These are phyloP conservation scores for Asparagopsis taxiformis DNA, from an alignment of 31 red algal species.

Conservation along the genomic window DNA sequence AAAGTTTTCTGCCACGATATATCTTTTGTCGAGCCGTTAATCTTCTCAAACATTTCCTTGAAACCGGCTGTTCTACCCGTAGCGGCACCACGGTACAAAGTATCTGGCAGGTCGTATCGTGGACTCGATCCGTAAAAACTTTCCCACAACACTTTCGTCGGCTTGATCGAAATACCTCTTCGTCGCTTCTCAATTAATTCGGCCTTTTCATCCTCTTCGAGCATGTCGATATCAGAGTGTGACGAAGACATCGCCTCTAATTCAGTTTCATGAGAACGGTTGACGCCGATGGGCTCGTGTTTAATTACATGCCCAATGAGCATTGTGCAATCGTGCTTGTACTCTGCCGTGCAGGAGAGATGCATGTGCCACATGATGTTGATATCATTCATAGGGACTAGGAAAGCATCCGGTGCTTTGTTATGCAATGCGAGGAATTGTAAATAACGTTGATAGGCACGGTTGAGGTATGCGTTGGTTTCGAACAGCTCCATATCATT, in stretches of 20 bases:
- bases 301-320: conserved; percentile 33
- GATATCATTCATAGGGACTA: conserved; percentile 74
- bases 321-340: conserved; percentile 38
- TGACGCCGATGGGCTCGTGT: conserved; percentile 60
- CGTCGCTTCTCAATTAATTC: conserved; percentile 33
- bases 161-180: conserved; percentile 31
- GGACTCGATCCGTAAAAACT: conserved; percentile 46
- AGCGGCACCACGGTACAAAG: conserved; percentile 55
- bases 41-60: conserved; percentile 57
- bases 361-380: conserved; percentile 84
- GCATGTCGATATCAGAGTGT: not conserved
- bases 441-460: conserved; percentile 55
- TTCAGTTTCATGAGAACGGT: conserved; percentile 18
- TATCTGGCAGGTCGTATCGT: conserved; percentile 63
- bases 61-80: conserved; percentile 54
- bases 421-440: conserved; percentile 43
- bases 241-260: conserved; percentile 30
- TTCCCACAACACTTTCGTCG: conserved; percentile 57
- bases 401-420: conserved; percentile 17
- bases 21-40: conserved; percentile 50
- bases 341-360: conserved; percentile 44
- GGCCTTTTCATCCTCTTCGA: conserved; percentile 46
- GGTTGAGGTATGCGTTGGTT: conserved; percentile 41
- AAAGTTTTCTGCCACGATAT: conserved; percentile 63
- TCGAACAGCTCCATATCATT: conserved; percentile 39